These are phyloP conservation scores for Pascua guehoae DNA, from an alignment of 1,284 basidiomycete species.

Conservation along the genomic window DNA sequence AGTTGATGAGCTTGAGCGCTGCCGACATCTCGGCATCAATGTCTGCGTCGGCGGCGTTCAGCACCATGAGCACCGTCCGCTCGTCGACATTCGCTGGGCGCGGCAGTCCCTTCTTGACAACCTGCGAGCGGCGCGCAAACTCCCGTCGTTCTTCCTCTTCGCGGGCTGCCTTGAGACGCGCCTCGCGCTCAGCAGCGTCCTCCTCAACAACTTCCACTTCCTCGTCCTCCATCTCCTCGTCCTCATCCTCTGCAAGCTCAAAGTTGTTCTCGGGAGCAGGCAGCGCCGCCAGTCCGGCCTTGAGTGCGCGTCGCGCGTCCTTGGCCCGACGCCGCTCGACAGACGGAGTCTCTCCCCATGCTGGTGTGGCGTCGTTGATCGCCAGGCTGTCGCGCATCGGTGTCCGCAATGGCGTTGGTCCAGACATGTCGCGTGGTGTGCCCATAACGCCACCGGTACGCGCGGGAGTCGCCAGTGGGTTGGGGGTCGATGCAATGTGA, in stretches of 20 bases:
- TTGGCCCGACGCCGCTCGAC: constrained; percentile 63
- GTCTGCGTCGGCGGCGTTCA: constrained; percentile 51
- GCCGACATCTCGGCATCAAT: constrained; percentile 53
- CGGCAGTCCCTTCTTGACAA: constrained; percentile 78
- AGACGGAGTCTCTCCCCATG: constrained; percentile 66
- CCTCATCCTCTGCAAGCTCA: constrained; percentile 85
- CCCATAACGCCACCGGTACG: constrained; percentile 55
- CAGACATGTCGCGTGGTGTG: constrained; percentile 60
- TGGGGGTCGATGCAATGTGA: constrained; percentile 84
- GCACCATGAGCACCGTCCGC: constrained; percentile 55
- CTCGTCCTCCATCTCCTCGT: constrained; percentile 53
- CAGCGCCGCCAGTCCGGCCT: constrained; percentile 75
- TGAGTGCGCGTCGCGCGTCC: constrained; percentile 67
- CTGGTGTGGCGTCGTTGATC: constrained; percentile 68
- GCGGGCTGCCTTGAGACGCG: constrained; percentile 61
- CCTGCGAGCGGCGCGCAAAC: constrained; percentile 74
- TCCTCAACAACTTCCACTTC: constrained; percentile 59
- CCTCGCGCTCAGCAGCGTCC: constrained; percentile 91
- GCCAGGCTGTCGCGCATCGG: constrained; percentile 86
- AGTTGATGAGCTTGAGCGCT: constrained; percentile 67
- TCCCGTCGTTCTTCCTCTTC: constrained; percentile 76
- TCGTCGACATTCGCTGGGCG: constrained; percentile 81
- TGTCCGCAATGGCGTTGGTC: constrained; percentile 79
- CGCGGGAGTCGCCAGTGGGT: constrained; percentile 84
- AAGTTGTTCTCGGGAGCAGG: constrained; percentile 98